Evolutionary conservation across 441 rosid genomes (phyloP).

Genomic region (Rhodomyrtus psidioides): DNA sequence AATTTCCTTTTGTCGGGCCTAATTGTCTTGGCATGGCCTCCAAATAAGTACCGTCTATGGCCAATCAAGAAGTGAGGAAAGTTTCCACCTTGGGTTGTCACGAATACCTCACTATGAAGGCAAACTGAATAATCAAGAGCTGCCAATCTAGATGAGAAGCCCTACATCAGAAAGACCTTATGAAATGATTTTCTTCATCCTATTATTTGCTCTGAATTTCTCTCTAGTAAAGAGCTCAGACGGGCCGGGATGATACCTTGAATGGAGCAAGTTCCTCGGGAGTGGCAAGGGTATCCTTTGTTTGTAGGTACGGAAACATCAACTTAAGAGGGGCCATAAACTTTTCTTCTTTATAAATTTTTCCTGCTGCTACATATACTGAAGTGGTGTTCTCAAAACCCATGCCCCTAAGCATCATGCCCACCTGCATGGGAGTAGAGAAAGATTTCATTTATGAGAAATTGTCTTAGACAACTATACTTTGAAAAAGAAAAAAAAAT

Average conservation of each 20-base stretch:
- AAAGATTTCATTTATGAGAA: neutral
- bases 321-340: conserved; percentile 83
- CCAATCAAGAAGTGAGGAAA: conserved; percentile 97
- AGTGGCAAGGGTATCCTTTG: conserved; percentile 75
- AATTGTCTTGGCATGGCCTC: conserved; percentile 88
- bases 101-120: conserved; percentile 89
- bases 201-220: neutral
- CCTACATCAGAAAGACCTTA: conserved; percentile 40
- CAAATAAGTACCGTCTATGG: conserved; percentile 78
- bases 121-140: conserved; percentile 93
- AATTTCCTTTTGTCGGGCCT: conserved; percentile 88
- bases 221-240: neutral
- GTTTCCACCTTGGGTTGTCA: conserved; percentile 98
- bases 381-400: conserved; percentile 77
- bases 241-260: conserved; percentile 41
- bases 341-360: conserved; percentile 80
- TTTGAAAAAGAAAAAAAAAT: neutral
- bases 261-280: conserved; percentile 80
- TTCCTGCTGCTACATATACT: conserved; percentile 86
- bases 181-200: conserved; percentile 8
- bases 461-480: neutral
- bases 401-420: conserved; percentile 99
- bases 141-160: conserved; percentile 86
- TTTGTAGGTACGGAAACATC: conserved; percentile 91
- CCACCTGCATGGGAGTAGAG: conserved; percentile 46